phyloP scores from a whole-genome alignment of 805 yeast species.

The Saccharomycopsis vini region DNA sequence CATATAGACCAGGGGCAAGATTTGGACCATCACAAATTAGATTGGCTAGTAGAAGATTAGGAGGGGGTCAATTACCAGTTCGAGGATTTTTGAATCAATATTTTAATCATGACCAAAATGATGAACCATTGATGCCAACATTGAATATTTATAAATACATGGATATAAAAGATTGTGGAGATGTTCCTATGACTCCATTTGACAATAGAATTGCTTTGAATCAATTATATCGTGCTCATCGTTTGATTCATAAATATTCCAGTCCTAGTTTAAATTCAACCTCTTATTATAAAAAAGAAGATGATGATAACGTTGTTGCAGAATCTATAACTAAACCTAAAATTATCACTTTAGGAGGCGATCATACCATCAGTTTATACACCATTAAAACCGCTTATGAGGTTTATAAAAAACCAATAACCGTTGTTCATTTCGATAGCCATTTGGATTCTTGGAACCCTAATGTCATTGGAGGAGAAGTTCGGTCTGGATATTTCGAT shows the following conservation, averaged over 20 bases:
- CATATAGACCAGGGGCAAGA: conserved; percentile 74
- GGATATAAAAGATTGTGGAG: conserved; percentile 48
- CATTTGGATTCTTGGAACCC: conserved; percentile 68
- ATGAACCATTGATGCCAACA: conserved; percentile 18
- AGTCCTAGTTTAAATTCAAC: conserved; percentile 20
- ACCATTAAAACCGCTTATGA: conserved; percentile 44
- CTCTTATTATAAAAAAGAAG: conserved; percentile 16
- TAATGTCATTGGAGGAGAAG: conserved; percentile 39
- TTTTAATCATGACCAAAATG: not conserved
- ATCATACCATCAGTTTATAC: conserved; percentile 49
- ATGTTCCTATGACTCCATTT: conserved; percentile 52
- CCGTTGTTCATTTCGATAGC: conserved; percentile 57
- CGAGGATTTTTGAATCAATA: conserved; percentile 10
- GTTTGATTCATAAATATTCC: conserved; percentile 36
- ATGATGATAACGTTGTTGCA: not conserved
- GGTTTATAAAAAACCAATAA: conserved; percentile 35
- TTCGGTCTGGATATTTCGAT: conserved; percentile 39
- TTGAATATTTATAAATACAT: conserved; percentile 37
- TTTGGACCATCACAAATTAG: conserved; percentile 74
- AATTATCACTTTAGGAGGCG: conserved; percentile 51
- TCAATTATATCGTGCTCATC: conserved; percentile 45
- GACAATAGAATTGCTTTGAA: conserved; percentile 48
- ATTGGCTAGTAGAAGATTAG: conserved; percentile 42
- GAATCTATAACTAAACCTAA: conserved; percentile 25
- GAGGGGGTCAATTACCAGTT: conserved; percentile 18